Percentiles rank a stretch among this genome's conserved stretches.
Conservation (phyloP, 371 early-diverging fungal genomes). For the Mortierella sp. region DNA sequence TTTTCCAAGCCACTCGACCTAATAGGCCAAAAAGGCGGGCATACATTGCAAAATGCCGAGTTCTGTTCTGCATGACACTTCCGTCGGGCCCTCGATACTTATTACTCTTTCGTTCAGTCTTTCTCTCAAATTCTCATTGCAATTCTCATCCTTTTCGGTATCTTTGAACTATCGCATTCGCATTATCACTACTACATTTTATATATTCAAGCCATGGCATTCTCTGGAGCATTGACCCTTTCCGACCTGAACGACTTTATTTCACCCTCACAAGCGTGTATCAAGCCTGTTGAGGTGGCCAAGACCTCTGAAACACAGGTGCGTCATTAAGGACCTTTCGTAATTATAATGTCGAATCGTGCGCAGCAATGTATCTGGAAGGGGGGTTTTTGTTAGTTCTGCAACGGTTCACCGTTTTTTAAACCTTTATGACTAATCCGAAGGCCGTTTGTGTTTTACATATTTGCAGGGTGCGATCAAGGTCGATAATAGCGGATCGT, state of each 20-base stretch:
- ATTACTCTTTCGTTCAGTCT: conserved; percentile 1
- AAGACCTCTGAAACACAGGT: conserved; percentile 65
- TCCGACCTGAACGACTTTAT: conserved; percentile 97
- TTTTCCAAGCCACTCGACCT: too few species aligned
- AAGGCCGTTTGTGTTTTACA: neutral
- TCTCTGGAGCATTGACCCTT: conserved; percentile 60
- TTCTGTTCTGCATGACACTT: too few species aligned
- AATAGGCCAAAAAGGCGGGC: too few species aligned
- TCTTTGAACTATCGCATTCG: too few species aligned
- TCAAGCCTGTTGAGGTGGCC: conserved; percentile 89
- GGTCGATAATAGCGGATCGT: conserved; percentile 72
- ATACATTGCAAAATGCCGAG: too few species aligned
- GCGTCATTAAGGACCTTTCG: conserved; percentile 1
- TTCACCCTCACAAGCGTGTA: conserved; percentile 94
- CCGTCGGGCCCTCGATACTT: neutral
- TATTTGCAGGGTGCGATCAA: conserved; percentile 68
- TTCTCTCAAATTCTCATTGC: neutral
- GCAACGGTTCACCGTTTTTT: conserved; percentile 1
- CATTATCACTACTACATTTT: neutral
- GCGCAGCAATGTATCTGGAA: conserved; percentile 1
- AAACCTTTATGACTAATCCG: conserved; percentile 28
- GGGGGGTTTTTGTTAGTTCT: neutral
- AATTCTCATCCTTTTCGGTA: neutral
- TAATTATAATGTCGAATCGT: too few species aligned
- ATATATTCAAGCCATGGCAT: conserved; percentile 39